These are phyloP conservation scores for Mucor piriformis DNA, from an alignment of 371 early-diverging fungal genomes.

Conservation along the genomic window DNA sequence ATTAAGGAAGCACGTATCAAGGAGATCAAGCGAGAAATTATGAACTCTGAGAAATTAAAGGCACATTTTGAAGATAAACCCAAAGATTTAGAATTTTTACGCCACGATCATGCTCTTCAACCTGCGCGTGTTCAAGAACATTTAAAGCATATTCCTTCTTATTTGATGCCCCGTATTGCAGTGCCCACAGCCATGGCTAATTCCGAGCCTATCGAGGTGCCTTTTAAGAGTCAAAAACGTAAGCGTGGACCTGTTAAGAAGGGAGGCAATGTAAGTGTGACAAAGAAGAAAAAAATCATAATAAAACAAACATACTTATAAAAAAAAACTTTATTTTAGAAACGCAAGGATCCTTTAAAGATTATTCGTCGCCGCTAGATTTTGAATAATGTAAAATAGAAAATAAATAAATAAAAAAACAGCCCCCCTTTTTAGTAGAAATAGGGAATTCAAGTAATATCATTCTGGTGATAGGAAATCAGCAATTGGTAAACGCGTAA, in stretches of 20 bases:
- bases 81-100: constrained; percentile 86
- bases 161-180: constrained; percentile 79
- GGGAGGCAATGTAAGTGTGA: constrained; percentile 26
- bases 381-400: neutral
- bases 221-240: constrained; percentile 39
- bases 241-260: constrained; percentile 24
- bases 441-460: neutral
- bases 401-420: constrained; percentile 13
- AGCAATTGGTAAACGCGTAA: constrained; percentile 17
- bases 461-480: constrained; percentile 17
- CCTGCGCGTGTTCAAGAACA: constrained; percentile 82
- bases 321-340: constrained; percentile 25
- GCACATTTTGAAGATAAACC: constrained; percentile 97
- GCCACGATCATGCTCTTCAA: constrained; percentile 90
- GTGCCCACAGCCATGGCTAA: constrained; percentile 36
- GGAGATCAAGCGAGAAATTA: constrained; percentile 90
- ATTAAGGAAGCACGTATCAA: constrained; percentile 90
- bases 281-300: neutral
- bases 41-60: constrained; percentile 93
- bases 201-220: constrained; percentile 24
- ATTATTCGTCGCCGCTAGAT: constrained; percentile 39
- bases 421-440: neutral
- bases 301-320: too few relatives aligned
- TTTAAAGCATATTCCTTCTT: constrained; percentile 91
- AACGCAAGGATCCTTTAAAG: constrained; percentile 65